Base-by-base conservation (phyloP, 352 stramenopile genomes). In the Phytopythium mirpurense region DNA sequence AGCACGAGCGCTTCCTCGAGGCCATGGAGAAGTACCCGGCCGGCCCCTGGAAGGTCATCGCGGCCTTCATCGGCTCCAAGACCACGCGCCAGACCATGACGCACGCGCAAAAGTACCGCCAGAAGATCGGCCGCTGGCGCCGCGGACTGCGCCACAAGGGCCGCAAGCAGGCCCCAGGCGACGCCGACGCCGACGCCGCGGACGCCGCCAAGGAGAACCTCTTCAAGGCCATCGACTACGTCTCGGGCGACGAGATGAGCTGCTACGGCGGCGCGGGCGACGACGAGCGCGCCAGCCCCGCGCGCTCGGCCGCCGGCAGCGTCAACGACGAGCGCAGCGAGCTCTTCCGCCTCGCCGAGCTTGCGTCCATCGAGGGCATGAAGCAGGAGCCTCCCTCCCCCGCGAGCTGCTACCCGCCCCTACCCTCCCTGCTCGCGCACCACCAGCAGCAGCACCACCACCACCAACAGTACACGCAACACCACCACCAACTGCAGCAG, bases 31-130 rank as follows among this genome's bases (percentile, higher is more conserved):
- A 87, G 62, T 94, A 91, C 67, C 83, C 83, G 16, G 72, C 78
- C 2, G 83, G 83, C 0, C 83, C 83, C 4, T 93, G 83, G 83
- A 89, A 90, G 57, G 70, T 84, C 48, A 93, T 94, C 60, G 83
- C 83, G 18, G 70, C 73, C 51, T 86, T 86, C 54, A 86, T 94
- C 52, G 77, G 81, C 49, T 83, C 83, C 35, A 89, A 90, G 56
- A 93, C 85, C 10, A 89, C 93, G 15, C 90, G 95, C 21, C 97
- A 99, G 71, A 98, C 98, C 47, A 89, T 89, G 81, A 89, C 81
- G 31, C 81, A 91, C 56, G 81, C 81, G 60, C 81, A 91, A 48
- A 91, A 91, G 64, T 91, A 91, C 58, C 78, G 78, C 40, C 78
- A 91, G 63, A 91, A 91, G 72, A 89, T 91, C 63, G 85, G 78